Base-by-base conservation (phyloP, 352 stramenopile genomes). In the Phytophthora multivora region DNA sequence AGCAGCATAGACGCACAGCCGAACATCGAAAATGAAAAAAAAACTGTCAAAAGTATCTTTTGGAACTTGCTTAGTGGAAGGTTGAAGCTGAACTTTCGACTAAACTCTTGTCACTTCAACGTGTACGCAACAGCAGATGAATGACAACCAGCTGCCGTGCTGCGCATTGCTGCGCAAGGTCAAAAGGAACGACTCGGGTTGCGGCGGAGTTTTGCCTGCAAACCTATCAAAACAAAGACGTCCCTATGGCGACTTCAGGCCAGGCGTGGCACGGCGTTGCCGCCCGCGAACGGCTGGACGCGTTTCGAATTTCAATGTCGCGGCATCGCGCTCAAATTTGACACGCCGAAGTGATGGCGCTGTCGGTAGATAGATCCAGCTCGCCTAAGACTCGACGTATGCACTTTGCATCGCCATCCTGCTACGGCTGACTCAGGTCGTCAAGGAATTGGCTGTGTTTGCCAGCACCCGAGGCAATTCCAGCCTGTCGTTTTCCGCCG, bases 1-100 rank as follows among this genome's bases (percentile, higher is more conserved):
- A 31, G 36, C 40, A 59, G 43, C 42, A 69, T 69, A 69, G 53
- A 69, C 49, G 47, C 47, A 69, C 51, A 18, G 35, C 50, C 43
- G 59, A 63, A 57, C 52, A 68, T 40, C n/a, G n/a, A n/a, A n/a
- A n/a, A 23, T 38, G 15, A 59, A 55, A 46, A 30, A 59, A 55
- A 46, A 30, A 33, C 19, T 51, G 28, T 33, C 35, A 45, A 54
- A 61, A 47, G 42, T 36, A 61, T 54, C 45, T 62, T 54, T 51
- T 50, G 42, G n/a, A 35, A 38, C 5, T 9, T 38, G 13, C 15
- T 38, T 16, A 5, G 19, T 33, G 18, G 26, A 50, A 21, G 2
- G 11, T 31, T 31, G 8, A 33, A 33, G 7, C 23, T 35, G 11
- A 36, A 41, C 10, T 18, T 41, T 39, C 9, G 16, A 43, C 38